phyloP scores from a whole-genome alignment of 176 grass and related monocot species.

The Poa pratensis region DNA sequence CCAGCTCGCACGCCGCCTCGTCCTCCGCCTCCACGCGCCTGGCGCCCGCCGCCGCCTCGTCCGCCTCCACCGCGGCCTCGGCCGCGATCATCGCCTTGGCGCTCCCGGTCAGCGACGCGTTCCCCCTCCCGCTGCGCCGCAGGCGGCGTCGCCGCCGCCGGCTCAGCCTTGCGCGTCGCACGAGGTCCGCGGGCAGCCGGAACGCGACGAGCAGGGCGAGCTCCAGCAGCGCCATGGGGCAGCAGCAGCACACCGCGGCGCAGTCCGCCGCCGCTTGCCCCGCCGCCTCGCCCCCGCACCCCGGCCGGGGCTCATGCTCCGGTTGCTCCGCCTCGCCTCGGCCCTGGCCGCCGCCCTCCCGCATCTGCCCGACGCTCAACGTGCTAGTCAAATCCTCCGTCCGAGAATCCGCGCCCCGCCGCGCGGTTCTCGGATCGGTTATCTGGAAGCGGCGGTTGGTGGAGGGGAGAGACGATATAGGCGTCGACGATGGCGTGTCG shows the following conservation, averaged over 20 bases:
- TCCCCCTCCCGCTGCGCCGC: background rate
- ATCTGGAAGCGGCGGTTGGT: constrained; percentile 27
- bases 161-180: constrained; percentile 12
- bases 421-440: constrained; percentile 21
- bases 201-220: constrained; percentile 51
- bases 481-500: constrained; percentile 7
- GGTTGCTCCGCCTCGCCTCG: background rate
- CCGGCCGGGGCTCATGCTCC: constrained; percentile 34
- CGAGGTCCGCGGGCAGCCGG: constrained; percentile 43
- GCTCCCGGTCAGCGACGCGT: constrained; percentile 31
- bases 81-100: constrained; percentile 47
- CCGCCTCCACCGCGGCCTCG: background rate
- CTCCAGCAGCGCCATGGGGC: constrained; percentile 66
- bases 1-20: background rate
- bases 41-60: background rate
- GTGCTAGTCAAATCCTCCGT: background rate
- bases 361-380: constrained; percentile 21
- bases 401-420: too few species aligned
- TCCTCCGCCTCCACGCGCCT: background rate
- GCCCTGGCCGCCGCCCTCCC: background rate
- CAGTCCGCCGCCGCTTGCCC: constrained; percentile 77
- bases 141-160: background rate
- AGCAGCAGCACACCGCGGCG: constrained; percentile 80
- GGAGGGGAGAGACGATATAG: background rate
- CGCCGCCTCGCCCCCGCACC: constrained; percentile 57